Conservation (phyloP, 1,284 basidiomycete species). For the Cutaneotrichosporon dermatis region DNA sequence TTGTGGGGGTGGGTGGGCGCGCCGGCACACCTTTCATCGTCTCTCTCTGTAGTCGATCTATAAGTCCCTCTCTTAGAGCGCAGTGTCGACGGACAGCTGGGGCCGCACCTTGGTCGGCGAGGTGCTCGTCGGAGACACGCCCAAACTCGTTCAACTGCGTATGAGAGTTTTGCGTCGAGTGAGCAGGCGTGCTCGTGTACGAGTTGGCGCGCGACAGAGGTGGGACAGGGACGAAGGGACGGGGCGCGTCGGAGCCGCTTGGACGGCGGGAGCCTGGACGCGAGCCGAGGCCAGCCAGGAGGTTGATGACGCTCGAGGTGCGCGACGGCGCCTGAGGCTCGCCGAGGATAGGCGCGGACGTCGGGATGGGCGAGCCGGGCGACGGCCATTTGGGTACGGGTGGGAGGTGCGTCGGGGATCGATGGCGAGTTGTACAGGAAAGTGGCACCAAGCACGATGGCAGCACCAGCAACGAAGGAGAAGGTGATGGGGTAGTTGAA, state of each 20-base stretch:
- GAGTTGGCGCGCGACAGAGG: constrained; percentile 2
- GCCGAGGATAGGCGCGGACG: constrained; percentile 44
- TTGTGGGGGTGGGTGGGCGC: not conserved
- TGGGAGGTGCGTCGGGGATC: constrained; percentile 17
- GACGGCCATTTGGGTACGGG: constrained; percentile 39
- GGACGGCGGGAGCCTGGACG: constrained; percentile 16
- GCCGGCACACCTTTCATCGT: not conserved
- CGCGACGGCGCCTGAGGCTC: constrained; percentile 41
- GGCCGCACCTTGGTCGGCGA: constrained; percentile 3
- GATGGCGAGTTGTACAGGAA: constrained; percentile 76
- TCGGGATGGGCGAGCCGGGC: constrained; percentile 43
- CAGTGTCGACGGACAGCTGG: constrained; percentile 1
- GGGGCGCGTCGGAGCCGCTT: constrained; percentile 10
- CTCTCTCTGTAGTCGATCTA: not conserved
- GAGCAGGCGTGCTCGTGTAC: not conserved
- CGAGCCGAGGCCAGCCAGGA: constrained; percentile 32
- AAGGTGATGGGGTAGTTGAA: constrained; percentile 83
- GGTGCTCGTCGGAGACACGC: not conserved
- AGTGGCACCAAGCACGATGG: constrained; percentile 77
- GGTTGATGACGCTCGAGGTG: constrained; percentile 36
- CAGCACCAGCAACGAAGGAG: constrained; percentile 75
- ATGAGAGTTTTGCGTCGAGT: constrained; percentile 1
- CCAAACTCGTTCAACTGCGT: constrained; percentile 2
- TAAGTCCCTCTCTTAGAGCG: not conserved
- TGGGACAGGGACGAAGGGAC: not conserved